These are phyloP conservation scores for Porodaedalea pini DNA, from an alignment of 1,284 basidiomycete genomes.

Conservation along the genomic window DNA sequence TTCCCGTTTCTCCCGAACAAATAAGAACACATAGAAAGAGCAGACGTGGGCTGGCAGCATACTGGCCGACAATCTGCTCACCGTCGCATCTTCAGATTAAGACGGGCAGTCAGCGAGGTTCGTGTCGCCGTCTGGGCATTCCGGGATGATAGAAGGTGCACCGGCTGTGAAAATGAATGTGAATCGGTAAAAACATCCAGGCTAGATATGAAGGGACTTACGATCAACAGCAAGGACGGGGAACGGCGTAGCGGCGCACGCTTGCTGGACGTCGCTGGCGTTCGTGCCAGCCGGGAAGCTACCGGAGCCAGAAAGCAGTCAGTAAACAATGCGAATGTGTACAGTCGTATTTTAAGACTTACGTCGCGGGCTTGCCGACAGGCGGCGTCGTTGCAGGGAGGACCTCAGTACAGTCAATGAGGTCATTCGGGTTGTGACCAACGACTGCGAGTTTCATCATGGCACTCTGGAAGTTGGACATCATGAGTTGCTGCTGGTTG, in stretches of 20 bases:
- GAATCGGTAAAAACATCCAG: not conserved
- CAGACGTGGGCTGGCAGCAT: not conserved
- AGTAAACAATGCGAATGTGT: not conserved
- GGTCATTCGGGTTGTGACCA: constrained; percentile 27
- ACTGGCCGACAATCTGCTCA: not conserved
- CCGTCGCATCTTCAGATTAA: constrained; percentile 1
- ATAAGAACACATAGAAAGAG: not conserved
- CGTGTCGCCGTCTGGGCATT: constrained; percentile 16
- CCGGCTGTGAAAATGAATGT: not conserved
- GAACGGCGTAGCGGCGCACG: constrained; percentile 14
- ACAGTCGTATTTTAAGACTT: not conserved
- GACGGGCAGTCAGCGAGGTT: constrained; percentile 20
- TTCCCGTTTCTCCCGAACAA: too few relatives aligned
- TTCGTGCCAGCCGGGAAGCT: constrained; percentile 15
- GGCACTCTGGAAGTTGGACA: constrained; percentile 17
- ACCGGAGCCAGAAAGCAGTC: not conserved
- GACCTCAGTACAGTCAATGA: constrained; percentile 24
- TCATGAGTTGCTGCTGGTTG: constrained; percentile 21
- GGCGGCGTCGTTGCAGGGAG: constrained; percentile 16
- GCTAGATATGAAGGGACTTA: constrained; percentile 1
- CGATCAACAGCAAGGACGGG: constrained; percentile 16
- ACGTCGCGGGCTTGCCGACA: constrained; percentile 15
- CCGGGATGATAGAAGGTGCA: constrained; percentile 14
- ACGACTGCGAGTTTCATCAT: constrained; percentile 33
- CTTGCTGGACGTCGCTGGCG: constrained; percentile 15